Evolutionary conservation across 2,329 filamentous ascomycete genomes (phyloP).

Genomic region (Colletotrichum kahawae): DNA sequence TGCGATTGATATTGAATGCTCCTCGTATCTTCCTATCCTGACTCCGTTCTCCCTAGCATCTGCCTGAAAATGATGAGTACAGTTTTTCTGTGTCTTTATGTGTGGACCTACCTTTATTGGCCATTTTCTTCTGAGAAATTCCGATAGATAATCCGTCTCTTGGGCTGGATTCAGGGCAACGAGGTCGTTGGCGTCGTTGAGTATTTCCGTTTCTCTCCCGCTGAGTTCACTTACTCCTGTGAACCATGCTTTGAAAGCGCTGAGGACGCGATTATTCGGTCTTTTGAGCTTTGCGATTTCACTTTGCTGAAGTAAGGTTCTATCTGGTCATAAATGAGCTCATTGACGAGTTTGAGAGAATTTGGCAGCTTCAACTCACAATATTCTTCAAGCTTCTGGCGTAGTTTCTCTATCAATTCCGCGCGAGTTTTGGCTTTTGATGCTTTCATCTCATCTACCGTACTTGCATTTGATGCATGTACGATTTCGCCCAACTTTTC

Average conservation of each 20-base stretch:
- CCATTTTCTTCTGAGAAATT: neutral
- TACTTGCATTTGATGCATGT: neutral
- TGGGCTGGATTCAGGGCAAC: neutral
- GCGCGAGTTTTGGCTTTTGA: neutral
- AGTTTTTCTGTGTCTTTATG: neutral
- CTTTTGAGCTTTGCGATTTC: neutral
- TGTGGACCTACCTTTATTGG: neutral
- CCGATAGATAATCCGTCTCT: slow-evolving; percentile 10
- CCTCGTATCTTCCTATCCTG: neutral
- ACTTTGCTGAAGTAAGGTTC: neutral
- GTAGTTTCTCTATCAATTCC: neutral
- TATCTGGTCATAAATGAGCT: too few species aligned
- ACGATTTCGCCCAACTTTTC: neutral
- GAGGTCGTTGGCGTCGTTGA: neutral
- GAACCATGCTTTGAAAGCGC: neutral
- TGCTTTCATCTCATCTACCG: too few species aligned
- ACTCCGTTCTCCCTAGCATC: too few species aligned
- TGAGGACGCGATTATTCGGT: neutral
- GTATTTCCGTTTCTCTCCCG: neutral
- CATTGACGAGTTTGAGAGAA: too few species aligned
- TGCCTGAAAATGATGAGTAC: neutral
- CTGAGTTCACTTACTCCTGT: neutral
- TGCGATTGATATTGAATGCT: neutral
- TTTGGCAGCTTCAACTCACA: neutral
- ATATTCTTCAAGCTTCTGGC: neutral